Percentiles rank a stretch among this genome's conserved stretches.
Evolutionary conservation across 495 filamentous ascomycete species (phyloP).

Genomic region (Neohortaea acidophila): DNA sequence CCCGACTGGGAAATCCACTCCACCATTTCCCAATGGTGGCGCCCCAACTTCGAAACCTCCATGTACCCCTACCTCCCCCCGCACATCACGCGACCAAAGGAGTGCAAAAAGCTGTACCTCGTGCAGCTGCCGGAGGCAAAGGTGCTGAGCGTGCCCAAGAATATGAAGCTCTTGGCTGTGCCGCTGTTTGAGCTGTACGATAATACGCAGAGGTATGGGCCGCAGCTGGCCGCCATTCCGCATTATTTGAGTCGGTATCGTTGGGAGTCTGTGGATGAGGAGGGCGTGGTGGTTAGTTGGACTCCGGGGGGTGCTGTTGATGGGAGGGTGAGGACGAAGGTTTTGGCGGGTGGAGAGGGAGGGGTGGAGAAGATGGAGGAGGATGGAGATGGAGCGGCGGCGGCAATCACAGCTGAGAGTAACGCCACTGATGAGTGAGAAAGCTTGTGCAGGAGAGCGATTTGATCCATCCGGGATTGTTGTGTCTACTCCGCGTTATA

Average conservation of each 20-base stretch:
- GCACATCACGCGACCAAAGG: constrained; percentile 90
- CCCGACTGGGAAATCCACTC: constrained; percentile 89
- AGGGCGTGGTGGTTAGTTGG: constrained; percentile 68
- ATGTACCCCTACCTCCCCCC: constrained; percentile 98
- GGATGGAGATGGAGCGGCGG: not conserved
- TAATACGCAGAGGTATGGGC: constrained; percentile 86
- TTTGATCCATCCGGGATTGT: too few relatives aligned
- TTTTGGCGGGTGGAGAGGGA: constrained; percentile 58
- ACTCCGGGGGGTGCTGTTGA: constrained; percentile 56
- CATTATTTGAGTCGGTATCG: constrained; percentile 87
- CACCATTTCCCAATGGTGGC: constrained; percentile 94
- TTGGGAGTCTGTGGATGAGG: constrained; percentile 96
- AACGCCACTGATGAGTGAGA: too few relatives aligned
- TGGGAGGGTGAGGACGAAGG: constrained; percentile 46
- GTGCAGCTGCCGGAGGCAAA: constrained; percentile 87
- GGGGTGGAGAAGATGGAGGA: not conserved
- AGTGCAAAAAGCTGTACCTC: constrained; percentile 98
- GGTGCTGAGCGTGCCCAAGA: constrained; percentile 94
- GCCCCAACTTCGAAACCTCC: constrained; percentile 97
- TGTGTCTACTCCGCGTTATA: too few relatives aligned
- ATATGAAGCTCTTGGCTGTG: constrained; percentile 97
- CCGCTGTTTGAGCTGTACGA: constrained; percentile 96
- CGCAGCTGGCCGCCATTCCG: constrained; percentile 88
- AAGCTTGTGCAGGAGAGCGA: too few relatives aligned
- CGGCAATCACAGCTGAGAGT: too few relatives aligned